Conservation (phyloP, 495 filamentous ascomycete genomes). For the Clavariopsis aquatica region DNA sequence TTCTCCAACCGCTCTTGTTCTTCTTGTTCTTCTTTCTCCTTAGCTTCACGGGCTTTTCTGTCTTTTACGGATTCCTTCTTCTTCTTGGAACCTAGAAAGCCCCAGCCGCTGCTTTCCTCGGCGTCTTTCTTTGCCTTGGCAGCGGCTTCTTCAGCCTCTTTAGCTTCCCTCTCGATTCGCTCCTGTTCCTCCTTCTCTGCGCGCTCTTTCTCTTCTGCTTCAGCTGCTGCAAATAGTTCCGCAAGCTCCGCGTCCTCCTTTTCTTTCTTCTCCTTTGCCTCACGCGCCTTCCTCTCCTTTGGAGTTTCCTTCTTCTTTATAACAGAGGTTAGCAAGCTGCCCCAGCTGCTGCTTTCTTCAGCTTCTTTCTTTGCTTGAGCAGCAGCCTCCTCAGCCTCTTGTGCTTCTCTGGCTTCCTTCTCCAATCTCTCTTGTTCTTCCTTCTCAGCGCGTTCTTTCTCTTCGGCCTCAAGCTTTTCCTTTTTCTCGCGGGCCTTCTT, state of each 20-base stretch:
- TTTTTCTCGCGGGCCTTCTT: slow-evolving; percentile 18
- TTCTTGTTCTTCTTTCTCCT: slow-evolving; percentile 17
- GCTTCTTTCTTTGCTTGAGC: slow-evolving; percentile 12
- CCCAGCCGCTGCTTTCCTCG: slow-evolving; percentile 7
- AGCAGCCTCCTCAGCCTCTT: slow-evolving; percentile 24
- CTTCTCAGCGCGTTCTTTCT: slow-evolving; percentile 22
- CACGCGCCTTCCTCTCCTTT: neutral
- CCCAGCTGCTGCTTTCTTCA: slow-evolving; percentile 9
- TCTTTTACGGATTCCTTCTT: slow-evolving; percentile 8
- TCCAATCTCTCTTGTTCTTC: slow-evolving; percentile 27
- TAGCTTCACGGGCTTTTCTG: slow-evolving; percentile 1
- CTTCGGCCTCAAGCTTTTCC: slow-evolving; percentile 18
- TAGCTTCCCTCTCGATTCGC: slow-evolving; percentile 22
- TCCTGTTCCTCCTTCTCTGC: slow-evolving; percentile 28
- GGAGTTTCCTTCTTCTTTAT: slow-evolving; percentile 8
- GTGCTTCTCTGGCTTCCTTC: slow-evolving; percentile 36
- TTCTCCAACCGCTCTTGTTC: slow-evolving; percentile 17
- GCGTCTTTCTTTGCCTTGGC: slow-evolving; percentile 6
- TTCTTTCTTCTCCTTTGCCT: slow-evolving; percentile 11
- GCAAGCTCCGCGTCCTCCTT: slow-evolving; percentile 11
- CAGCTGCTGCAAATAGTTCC: neutral
- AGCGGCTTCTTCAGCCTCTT: slow-evolving; percentile 11
- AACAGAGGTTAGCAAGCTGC: neutral
- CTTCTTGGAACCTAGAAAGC: neutral
- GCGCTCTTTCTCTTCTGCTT: slow-evolving; percentile 26